These are phyloP conservation scores for Sphagnum magellanicum DNA, from an alignment of 228 moss, liverwort and hornwort genomes.

Conservation along the genomic window DNA sequence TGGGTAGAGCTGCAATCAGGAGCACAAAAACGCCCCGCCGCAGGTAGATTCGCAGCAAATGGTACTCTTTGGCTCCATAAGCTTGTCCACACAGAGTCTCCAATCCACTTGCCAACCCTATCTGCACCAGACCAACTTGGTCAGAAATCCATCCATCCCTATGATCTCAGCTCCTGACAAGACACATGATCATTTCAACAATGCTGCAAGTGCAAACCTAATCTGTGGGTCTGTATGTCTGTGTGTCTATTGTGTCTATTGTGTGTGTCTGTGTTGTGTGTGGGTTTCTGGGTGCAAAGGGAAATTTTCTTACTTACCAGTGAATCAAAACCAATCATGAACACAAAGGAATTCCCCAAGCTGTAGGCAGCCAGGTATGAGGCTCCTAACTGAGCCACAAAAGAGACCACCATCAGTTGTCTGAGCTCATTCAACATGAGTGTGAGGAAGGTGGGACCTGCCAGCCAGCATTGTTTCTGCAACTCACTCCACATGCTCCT, in stretches of 20 bases:
- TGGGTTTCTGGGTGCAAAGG: neutral
- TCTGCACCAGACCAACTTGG: conserved; percentile 3
- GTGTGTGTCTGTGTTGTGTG: no score
- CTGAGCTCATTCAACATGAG: conserved; percentile 19
- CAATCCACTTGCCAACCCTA: conserved; percentile 49
- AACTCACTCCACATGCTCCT: conserved; percentile 20
- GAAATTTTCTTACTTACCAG: conserved; percentile 15
- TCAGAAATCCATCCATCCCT: neutral
- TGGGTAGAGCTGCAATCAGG: conserved; percentile 9
- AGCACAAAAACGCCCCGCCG: conserved; percentile 54
- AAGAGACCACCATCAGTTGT: conserved; percentile 2
- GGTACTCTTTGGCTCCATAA: conserved; percentile 66
- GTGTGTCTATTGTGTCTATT: no score
- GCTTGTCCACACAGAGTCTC: conserved; percentile 90
- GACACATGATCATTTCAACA: neutral
- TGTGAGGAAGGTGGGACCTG: conserved; percentile 37
- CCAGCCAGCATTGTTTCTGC: conserved; percentile 42
- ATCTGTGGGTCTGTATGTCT: no score
- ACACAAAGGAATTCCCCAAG: conserved; percentile 22
- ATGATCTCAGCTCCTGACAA: neutral
- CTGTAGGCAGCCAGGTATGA: conserved; percentile 38
- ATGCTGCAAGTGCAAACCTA: neutral
- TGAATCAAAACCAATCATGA: conserved; percentile 32
- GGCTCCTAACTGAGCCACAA: conserved; percentile 52
- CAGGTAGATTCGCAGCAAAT: conserved; percentile 54